Percentiles rank a stretch among this genome's conserved stretches.
phyloP scores from a whole-genome alignment of 129 eudicot genomes.

The Flaveria ramosissima region DNA sequence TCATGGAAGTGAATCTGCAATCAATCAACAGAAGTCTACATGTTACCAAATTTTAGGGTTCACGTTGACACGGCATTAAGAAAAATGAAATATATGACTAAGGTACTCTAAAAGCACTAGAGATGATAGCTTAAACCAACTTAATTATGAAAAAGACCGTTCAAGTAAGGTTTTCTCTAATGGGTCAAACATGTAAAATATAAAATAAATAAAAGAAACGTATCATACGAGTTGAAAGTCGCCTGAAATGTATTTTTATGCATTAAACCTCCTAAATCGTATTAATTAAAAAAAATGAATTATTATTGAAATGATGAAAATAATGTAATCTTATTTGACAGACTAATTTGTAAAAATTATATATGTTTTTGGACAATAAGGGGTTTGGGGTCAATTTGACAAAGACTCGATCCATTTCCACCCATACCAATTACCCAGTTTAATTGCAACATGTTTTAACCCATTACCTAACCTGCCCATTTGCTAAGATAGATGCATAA shows the following conservation, averaged over 20 bases:
- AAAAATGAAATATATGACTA: not conserved
- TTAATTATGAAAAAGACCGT: not conserved
- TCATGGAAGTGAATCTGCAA: conserved; percentile 85
- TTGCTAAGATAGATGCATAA: not conserved
- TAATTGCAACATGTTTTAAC: not conserved
- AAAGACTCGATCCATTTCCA: not conserved
- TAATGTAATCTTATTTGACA: not conserved
- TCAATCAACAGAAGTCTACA: conserved; percentile 19
- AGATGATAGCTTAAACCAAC: not conserved
- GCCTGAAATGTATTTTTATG: not conserved
- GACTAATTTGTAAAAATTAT: not conserved
- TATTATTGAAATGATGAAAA: not conserved
- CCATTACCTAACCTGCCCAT: not conserved
- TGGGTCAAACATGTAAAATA: not conserved
- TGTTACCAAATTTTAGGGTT: not conserved
- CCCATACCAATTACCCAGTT: not conserved
- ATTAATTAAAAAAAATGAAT: not conserved
- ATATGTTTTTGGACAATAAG: not conserved
- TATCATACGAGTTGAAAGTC: not conserved
- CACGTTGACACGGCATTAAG: not conserved
- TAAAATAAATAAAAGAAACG: not conserved
- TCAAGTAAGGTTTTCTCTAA: not conserved
- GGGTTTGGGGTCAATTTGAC: not conserved
- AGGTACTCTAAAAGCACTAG: not conserved
- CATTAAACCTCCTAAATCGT: not conserved